Evolutionary conservation across 2,329 filamentous ascomycete species (phyloP).

Genomic region (Paecilomyces formosus): DNA sequence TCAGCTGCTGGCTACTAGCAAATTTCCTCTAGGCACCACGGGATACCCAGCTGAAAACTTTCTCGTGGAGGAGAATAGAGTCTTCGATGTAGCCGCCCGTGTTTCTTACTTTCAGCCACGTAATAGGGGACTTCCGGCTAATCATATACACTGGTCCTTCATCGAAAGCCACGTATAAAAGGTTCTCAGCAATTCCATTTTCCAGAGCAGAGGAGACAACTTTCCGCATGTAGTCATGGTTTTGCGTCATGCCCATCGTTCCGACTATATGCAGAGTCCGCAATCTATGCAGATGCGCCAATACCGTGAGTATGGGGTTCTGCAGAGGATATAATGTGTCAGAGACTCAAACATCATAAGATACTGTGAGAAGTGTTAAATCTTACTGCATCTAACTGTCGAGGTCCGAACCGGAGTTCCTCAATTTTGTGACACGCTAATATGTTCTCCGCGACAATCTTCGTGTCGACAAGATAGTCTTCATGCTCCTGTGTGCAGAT

Average conservation of each 20-base stretch:
- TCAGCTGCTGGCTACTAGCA: not conserved
- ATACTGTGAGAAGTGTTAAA: not conserved
- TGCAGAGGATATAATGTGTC: not conserved
- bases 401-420: not conserved
- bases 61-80: not conserved
- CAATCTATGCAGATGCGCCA: not conserved
- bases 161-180: not conserved
- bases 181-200: not conserved
- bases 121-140: not conserved
- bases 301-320: not conserved
- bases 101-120: not conserved
- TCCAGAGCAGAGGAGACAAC: not conserved
- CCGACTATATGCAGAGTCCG: not conserved
- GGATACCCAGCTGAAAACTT: not conserved
- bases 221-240: not conserved
- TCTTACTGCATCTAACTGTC: not conserved
- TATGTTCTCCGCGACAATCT: not conserved
- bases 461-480: not conserved
- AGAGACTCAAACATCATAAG: not conserved
- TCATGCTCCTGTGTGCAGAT: not conserved
- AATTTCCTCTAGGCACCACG: not conserved
- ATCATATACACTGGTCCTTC: not conserved
- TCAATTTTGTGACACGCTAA: not conserved
- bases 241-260: not conserved
- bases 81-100: not conserved